Evolutionary conservation across 306 rosid genomes (phyloP), one percentile per base, ranked within the genome.

Genomic region (Delonix regia): DNA sequence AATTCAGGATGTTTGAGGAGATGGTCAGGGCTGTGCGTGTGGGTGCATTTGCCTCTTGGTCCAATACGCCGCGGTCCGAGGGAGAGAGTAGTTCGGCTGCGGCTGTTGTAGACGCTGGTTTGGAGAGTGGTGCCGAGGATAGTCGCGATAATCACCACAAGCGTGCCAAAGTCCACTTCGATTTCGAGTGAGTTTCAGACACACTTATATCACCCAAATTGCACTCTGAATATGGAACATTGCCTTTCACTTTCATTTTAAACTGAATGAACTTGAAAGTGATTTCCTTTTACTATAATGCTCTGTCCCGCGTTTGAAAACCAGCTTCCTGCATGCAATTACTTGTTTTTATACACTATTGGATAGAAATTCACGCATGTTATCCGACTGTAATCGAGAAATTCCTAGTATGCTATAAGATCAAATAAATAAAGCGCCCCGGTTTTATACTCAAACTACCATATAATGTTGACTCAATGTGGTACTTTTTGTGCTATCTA

Each of bases 131-230:
- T 36, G 73, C 16, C 2, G 88, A 81, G 9, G 89, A 84, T 48
- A 89, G 74, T 74, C 93, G 83, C 11, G 94, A 94, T 78, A 84
- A 74, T 27, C 87, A 91, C 79, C 88, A 87, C 63, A 96, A 96
- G 74, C 96, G 99, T 34, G 92, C 97, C 45, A 96, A 89, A 86
- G 88, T 93, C 78, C 86, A 88, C 86, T 81, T 89, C 15, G 86
- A 72, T 74, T 80, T 76, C 65, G 79, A 77, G 99, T 94, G 93
- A 92, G 99, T 88, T 60, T 49, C 27, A 21, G 19, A 14, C 48
- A 5, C 30, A 5, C 24, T 6, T 16, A 30, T 33, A 7, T 62
- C 7, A 19, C 4, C 51, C 11, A 15, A 18, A 47, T 19, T 49
- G 15, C 18, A 9, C 24, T 62, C 28, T 80, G 44, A 30, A 69